A percentile compares a stretch with the other conserved stretches of the same genome.
Conservation (phyloP, 352 stramenopile genomes). For the Phytophthora constricta region DNA sequence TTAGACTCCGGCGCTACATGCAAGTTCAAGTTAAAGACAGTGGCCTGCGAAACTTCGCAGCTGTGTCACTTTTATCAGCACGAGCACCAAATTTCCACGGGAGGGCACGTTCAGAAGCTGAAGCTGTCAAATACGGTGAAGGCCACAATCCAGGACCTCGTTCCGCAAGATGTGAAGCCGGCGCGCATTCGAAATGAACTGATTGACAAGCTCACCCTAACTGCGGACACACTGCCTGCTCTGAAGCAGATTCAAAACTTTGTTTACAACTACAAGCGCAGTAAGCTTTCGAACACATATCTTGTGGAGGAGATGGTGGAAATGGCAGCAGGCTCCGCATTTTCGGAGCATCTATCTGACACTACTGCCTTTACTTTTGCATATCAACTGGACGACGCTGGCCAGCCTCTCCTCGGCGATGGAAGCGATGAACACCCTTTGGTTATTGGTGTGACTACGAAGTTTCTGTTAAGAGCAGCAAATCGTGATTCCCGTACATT, state of each 20-base stretch:
- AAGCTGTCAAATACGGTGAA: not conserved
- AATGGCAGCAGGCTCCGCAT: not conserved
- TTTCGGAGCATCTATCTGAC: not conserved
- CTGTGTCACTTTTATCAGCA: conserved; percentile 2
- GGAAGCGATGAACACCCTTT: not conserved
- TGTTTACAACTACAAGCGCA: conserved; percentile 2
- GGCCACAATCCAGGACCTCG: not conserved
- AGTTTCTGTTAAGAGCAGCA: not conserved
- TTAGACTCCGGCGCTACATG: not conserved
- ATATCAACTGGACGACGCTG: not conserved
- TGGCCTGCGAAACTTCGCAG: conserved; percentile 1
- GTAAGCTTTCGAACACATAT: not conserved
- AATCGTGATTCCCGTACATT: not conserved
- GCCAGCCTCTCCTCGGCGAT: not conserved
- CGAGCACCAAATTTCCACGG: not conserved
- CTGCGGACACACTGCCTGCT: not conserved
- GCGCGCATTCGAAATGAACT: not conserved
- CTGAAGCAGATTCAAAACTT: conserved; percentile 4
- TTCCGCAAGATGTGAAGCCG: conserved; percentile 4
- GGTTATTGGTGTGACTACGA: not conserved
- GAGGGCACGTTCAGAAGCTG: not conserved
- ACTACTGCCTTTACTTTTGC: not conserved
- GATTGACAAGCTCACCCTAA: not conserved
- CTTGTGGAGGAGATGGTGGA: not conserved
- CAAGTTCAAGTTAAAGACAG: conserved; percentile 1